These are phyloP conservation scores for Hericium alpestre DNA, from an alignment of 768 basidiomycete genomes.

Conservation along the genomic window DNA sequence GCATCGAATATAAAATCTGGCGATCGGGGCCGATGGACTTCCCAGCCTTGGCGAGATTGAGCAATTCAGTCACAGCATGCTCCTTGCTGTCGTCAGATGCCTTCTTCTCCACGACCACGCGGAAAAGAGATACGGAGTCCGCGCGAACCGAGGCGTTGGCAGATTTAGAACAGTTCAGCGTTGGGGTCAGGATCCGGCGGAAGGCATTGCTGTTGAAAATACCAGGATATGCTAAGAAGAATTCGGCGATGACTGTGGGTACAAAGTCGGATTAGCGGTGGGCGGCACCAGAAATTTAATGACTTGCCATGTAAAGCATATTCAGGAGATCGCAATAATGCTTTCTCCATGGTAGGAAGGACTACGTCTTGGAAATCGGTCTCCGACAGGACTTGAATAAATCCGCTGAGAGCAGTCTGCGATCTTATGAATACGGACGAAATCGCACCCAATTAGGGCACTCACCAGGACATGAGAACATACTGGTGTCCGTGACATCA, in stretches of 20 bases:
- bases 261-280: slow-evolving; percentile 1
- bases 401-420: slow-evolving; percentile 48
- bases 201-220: slow-evolving; percentile 38
- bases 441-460: neutral
- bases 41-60: slow-evolving; percentile 66
- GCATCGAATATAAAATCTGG: slow-evolving; percentile 74
- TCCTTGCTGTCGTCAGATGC: slow-evolving; percentile 29
- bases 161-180: slow-evolving; percentile 65
- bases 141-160: slow-evolving; percentile 50
- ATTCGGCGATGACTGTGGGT: slow-evolving; percentile 40
- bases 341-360: slow-evolving; percentile 70
- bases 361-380: slow-evolving; percentile 44
- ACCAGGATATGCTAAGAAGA: slow-evolving; percentile 45
- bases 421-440: slow-evolving; percentile 4
- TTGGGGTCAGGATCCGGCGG: slow-evolving; percentile 44
- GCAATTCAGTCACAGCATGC: slow-evolving; percentile 49
- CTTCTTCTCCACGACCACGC: slow-evolving; percentile 26
- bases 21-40: slow-evolving; percentile 88
- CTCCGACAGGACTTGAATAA: slow-evolving; percentile 42
- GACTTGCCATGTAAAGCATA: slow-evolving; percentile 51
- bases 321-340: slow-evolving; percentile 75
- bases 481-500: slow-evolving; percentile 59
- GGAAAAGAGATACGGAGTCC: slow-evolving; percentile 50
- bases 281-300: neutral
- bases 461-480: slow-evolving; percentile 51